Evolutionary conservation across 495 filamentous ascomycete genomes (phyloP).

Genomic region (Neurospora sp.): DNA sequence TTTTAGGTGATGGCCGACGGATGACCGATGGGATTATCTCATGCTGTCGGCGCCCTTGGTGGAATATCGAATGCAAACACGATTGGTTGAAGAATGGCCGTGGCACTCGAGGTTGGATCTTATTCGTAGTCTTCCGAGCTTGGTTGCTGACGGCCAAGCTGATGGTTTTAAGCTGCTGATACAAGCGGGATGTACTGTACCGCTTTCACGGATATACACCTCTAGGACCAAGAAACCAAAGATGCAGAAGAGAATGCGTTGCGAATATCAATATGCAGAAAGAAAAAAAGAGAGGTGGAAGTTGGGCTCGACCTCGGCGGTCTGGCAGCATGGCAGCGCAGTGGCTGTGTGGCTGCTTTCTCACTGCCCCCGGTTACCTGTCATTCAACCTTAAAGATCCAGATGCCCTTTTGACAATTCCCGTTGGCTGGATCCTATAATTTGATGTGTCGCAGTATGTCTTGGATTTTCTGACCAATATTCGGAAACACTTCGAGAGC

Average conservation of each 20-base stretch:
- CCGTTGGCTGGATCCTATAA: neutral
- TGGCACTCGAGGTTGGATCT: neutral
- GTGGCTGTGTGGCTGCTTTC: neutral
- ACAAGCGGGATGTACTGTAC: neutral
- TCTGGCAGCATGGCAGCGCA: neutral
- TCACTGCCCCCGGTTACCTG: neutral
- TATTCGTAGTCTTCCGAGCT: neutral
- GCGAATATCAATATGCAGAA: neutral
- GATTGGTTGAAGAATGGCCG: neutral
- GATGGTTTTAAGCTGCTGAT: neutral
- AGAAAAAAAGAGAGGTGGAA: neutral
- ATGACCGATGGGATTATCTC: neutral
- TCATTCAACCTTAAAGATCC: neutral
- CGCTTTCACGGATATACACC: neutral
- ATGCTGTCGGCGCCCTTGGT: neutral
- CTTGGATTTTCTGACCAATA: neutral
- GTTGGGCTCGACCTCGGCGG: neutral
- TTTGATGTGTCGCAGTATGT: neutral
- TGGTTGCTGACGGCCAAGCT: neutral
- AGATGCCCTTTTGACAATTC: neutral
- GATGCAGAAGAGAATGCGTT: neutral
- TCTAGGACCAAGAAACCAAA: neutral
- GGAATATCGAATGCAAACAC: neutral
- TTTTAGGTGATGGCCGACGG: neutral
- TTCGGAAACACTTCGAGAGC: neutral